A percentile compares a stretch with the other conserved stretches of the same genome.
Conservation (phyloP, 306 rosid genomes). For the Vigna nakashimae region DNA sequence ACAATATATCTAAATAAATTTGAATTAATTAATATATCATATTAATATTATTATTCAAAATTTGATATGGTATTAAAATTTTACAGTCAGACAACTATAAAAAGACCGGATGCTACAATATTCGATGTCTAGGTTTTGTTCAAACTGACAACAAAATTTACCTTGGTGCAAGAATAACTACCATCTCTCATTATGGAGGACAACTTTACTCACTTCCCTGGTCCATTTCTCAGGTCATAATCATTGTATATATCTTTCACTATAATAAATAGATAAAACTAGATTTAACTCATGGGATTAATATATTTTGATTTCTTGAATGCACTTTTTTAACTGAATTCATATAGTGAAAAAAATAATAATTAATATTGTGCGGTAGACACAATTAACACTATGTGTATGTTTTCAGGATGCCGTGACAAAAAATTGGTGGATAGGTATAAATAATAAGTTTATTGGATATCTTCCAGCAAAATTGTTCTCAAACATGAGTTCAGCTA, state of each 20-base stretch:
- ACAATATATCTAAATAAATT: too few species aligned
- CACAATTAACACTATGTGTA: too few species aligned
- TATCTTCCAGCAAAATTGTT: too few species aligned
- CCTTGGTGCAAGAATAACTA: background rate
- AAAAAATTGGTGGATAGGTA: too few species aligned
- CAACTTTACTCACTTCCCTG: rapidly evolving
- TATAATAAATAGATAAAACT: background rate
- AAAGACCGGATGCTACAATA: slow-evolving; percentile 8
- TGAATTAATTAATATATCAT: too few species aligned
- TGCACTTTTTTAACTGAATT: background rate
- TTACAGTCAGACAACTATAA: slow-evolving; percentile 29
- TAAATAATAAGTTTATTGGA: too few species aligned
- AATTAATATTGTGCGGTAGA: too few species aligned
- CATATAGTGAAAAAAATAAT: background rate
- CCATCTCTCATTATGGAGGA: background rate
- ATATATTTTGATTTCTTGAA: background rate
- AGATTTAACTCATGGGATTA: background rate
- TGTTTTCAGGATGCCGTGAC: too few species aligned
- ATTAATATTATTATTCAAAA: background rate
- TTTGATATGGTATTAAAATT: background rate
- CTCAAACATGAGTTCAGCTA: too few species aligned
- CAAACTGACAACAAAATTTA: too few species aligned
- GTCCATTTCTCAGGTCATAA: slow-evolving; percentile 12
- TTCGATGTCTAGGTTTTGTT: too few species aligned
- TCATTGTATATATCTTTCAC: background rate